Evolutionary conservation across 352 stramenopile species (phyloP), one percentile per base, ranked within the genome.

Genomic region (Lagenidium giganteum): DNA sequence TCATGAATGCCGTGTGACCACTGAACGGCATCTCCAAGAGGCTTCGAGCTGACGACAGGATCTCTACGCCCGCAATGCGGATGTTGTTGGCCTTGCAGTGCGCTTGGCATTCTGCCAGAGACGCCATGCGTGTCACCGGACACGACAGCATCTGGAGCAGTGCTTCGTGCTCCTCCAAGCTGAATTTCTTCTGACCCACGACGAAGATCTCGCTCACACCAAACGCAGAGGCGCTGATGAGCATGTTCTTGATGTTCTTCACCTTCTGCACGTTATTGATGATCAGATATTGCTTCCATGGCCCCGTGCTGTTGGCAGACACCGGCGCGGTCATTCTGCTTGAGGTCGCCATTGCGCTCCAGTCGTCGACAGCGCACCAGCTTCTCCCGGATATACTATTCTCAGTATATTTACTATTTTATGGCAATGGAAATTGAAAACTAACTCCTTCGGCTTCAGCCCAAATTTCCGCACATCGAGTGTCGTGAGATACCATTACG

Each of bases 221-320:
- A 67, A 96, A 96, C 0, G 84, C 64, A 9, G 73, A 80, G 1
- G 79, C 85, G 16, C 83, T 91, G 23, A 89, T 51, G 11, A 96
- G 55, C 61, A 96, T 78, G 47, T 87, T 87, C 44, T 77, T 73
- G 31, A 96, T 76, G 60, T 96, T 96, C 49, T 87, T 85, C 25
- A 55, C 65, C 67, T 96, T 97, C 56, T 90, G 83, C 34, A 97
- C 93, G 64, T 97, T 97, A 63, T 88, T 95, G 22, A 97, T 66
- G 30, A 97, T 95, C 24, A 96, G 63, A 54, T 87, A 93, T 29
- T 85, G 64, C 16, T 35, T 20, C 28, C 28, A 32, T n/a, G n/a
- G n/a, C n/a, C n/a, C n/a, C n/a, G n/a, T n/a, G n/a, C n/a, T n/a
- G n/a, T n/a, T n/a, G n/a, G n/a, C n/a, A n/a, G n/a, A n/a, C n/a